Evolutionary conservation across 164 flowering plant genomes (phyloP).

Genomic region (Euptelea pleiosperma): DNA sequence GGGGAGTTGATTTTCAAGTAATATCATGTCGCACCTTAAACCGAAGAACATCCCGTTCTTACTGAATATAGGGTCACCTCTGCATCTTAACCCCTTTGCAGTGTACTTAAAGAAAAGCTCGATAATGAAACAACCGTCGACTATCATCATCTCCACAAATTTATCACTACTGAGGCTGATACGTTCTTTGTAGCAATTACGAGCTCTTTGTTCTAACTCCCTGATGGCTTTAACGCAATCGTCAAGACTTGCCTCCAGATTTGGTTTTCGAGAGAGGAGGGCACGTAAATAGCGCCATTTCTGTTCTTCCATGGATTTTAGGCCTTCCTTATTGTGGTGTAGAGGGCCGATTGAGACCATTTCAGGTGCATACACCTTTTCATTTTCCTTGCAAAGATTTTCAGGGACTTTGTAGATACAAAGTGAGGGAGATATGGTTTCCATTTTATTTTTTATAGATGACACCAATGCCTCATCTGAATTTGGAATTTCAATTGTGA

Average conservation of each 20-base stretch:
- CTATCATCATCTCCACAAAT: constrained; percentile 38
- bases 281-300: constrained; percentile 46
- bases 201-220: constrained; percentile 34
- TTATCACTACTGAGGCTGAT: constrained; percentile 23
- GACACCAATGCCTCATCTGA: constrained; percentile 20
- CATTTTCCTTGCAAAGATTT: constrained; percentile 3
- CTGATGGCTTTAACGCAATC: constrained; percentile 30
- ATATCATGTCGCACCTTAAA: constrained; percentile 26
- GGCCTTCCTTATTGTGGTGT: constrained; percentile 24
- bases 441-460: constrained; percentile 36
- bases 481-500: constrained; percentile 20
- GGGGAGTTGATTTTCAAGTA: constrained; percentile 35
- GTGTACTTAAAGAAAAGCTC: constrained; percentile 40
- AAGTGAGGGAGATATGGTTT: constrained; percentile 17
- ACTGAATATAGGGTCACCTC: constrained; percentile 32
- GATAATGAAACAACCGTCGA: constrained; percentile 48
- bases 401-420: constrained; percentile 30
- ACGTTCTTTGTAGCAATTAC: constrained; percentile 31
- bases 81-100: constrained; percentile 21
- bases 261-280: constrained; percentile 31
- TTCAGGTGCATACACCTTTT: constrained; percentile 22
- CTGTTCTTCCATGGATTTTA: constrained; percentile 35
- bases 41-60: constrained; percentile 7
- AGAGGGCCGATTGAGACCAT: constrained; percentile 47
- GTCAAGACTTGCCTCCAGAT: constrained; percentile 23